Conservation (phyloP, 2,329 filamentous ascomycete species). For the Geosmithia flava region DNA sequence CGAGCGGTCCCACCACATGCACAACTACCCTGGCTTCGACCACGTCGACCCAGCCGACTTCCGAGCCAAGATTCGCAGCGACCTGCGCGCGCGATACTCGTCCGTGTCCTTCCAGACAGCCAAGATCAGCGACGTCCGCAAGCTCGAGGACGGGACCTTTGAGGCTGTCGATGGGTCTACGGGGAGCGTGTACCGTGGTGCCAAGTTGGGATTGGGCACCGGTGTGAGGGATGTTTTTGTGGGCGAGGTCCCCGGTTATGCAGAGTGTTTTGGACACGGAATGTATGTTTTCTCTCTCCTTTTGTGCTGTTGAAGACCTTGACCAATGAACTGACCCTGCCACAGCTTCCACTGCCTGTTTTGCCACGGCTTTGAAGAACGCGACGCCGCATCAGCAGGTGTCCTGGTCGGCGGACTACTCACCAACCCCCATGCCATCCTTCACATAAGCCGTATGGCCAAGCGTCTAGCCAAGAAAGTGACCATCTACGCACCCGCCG, state of each 20-base stretch:
- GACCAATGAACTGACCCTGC: neutral
- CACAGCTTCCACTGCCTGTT: constrained; percentile 44
- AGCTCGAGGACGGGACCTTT: constrained; percentile 17
- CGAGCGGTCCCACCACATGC: constrained; percentile 31
- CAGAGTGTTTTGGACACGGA: constrained; percentile 37
- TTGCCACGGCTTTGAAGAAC: constrained; percentile 48
- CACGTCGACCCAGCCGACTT: constrained; percentile 21
- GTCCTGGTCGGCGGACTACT: constrained; percentile 29
- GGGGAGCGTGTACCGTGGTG: constrained; percentile 30
- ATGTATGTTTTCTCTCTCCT: constrained; percentile 23
- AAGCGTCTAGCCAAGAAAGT: constrained; percentile 26
- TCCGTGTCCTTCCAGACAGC: constrained; percentile 18
- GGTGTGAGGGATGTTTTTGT: constrained; percentile 39
- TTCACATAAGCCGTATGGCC: constrained; percentile 29
- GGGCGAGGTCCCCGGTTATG: constrained; percentile 36
- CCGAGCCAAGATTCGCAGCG: constrained; percentile 17
- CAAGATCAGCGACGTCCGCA: constrained; percentile 13
- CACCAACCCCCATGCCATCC: constrained; percentile 15
- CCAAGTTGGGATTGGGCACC: constrained; percentile 41
- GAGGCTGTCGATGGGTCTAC: constrained; percentile 21
- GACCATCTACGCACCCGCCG: constrained; percentile 33
- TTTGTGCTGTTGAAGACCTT: neutral
- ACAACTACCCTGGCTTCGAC: constrained; percentile 28
- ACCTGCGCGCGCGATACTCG: constrained; percentile 20
- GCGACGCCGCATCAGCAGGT: constrained; percentile 29